Evolutionary conservation across 495 filamentous ascomycete genomes (phyloP).

Genomic region (Neurospora sp.): DNA sequence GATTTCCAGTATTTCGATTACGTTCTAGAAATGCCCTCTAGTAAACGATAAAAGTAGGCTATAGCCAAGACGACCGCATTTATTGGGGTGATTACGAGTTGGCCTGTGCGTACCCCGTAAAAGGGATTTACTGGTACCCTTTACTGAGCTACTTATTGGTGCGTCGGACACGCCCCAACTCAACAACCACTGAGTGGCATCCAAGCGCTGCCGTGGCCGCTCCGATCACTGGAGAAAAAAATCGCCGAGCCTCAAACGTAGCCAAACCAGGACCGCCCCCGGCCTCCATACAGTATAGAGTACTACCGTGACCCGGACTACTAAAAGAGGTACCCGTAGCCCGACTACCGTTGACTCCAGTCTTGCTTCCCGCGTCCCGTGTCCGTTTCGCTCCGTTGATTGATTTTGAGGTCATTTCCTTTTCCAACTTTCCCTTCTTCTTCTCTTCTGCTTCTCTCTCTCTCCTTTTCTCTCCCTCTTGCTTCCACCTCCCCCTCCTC

Average conservation of each 20-base stretch:
- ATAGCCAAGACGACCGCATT: no score
- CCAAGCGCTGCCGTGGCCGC: neutral
- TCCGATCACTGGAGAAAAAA: neutral
- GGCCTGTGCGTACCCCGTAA: no score
- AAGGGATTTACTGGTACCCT: no score
- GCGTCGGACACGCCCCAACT: neutral
- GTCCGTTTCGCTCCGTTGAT: neutral
- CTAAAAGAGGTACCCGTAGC: neutral
- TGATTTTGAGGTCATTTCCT: conserved; percentile 14
- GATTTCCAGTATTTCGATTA: no score
- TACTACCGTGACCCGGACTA: neutral
- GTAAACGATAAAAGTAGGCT: no score
- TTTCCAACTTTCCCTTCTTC: conserved; percentile 10
- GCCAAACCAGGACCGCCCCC: neutral
- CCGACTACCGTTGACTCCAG: neutral
- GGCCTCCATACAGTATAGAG: neutral
- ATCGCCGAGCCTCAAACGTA: neutral
- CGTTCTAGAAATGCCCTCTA: no score
- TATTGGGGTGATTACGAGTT: no score
- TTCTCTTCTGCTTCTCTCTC: conserved; percentile 6
- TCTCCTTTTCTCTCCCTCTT: conserved; percentile 10
- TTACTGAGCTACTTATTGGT: no score
- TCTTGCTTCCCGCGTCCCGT: neutral
- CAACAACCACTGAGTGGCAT: neutral
- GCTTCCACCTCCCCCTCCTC: conserved; percentile 2